Conservation (phyloP, 2,329 filamentous ascomycete species). For the Ophiostoma ips region DNA sequence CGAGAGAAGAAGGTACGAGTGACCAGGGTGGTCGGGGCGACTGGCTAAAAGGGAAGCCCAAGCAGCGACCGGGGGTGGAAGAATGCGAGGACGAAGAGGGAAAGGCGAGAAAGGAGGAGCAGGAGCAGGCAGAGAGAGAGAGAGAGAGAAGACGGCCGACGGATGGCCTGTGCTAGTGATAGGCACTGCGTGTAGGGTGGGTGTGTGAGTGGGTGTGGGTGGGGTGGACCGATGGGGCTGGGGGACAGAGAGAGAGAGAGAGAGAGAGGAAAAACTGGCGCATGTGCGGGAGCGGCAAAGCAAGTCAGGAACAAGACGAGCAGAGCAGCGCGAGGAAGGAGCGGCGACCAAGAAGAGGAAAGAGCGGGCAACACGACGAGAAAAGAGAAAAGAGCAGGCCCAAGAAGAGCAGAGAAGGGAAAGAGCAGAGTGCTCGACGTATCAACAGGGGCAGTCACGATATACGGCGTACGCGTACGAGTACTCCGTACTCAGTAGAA, state of each 20-base stretch:
- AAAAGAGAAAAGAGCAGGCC: not conserved
- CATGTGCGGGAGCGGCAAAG: slow-evolving; percentile 9
- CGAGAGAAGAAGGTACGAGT: slow-evolving; percentile 11
- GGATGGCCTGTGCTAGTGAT: slow-evolving; percentile 6
- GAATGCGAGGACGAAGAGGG: slow-evolving; percentile 1
- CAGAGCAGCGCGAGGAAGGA: not conserved
- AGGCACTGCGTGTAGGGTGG: slow-evolving; percentile 4
- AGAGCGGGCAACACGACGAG: not conserved
- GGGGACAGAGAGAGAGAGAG: not conserved
- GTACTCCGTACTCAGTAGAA: no score
- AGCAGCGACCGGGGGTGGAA: slow-evolving; percentile 2
- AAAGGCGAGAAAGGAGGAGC: slow-evolving; percentile 9
- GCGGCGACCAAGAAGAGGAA: not conserved
- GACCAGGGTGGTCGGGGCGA: not conserved
- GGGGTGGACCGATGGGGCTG: slow-evolving; percentile 6
- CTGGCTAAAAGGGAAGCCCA: slow-evolving; percentile 13
- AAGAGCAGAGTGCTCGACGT: not conserved
- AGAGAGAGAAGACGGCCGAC: not conserved
- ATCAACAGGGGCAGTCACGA: not conserved
- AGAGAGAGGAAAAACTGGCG: not conserved
- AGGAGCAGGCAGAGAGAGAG: slow-evolving; percentile 1
- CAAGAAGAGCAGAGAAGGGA: not conserved
- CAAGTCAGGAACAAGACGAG: not conserved
- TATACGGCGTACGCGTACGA: not conserved
- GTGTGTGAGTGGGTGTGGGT: slow-evolving; percentile 7